A percentile compares a stretch with the other conserved stretches of the same genome.
Evolutionary conservation across 2,329 filamentous ascomycete species (phyloP).

Genomic region (Fusarium sp.): DNA sequence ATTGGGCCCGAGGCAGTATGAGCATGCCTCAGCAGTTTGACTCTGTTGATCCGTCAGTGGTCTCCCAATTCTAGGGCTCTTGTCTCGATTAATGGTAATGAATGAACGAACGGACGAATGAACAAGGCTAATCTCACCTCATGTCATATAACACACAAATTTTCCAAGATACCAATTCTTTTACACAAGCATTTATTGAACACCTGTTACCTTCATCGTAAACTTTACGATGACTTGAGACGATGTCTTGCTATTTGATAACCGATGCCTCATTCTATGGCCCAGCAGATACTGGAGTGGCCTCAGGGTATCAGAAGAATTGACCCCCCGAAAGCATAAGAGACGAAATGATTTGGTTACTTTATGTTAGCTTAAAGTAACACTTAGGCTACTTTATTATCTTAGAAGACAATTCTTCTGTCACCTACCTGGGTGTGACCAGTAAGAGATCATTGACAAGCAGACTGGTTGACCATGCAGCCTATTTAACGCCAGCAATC

Average conservation of each 20-base stretch:
- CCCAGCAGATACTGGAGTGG: not conserved
- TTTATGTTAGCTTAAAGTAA: too few species aligned
- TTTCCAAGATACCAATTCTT: not conserved
- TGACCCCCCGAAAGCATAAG: too few species aligned
- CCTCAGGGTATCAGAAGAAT: too few species aligned
- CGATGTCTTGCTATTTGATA: not conserved
- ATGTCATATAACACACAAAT: not conserved
- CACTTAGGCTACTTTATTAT: too few species aligned
- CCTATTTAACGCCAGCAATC: too few species aligned
- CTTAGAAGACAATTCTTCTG: too few species aligned
- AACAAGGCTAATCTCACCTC: slow-evolving; percentile 12
- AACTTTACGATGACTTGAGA: not conserved
- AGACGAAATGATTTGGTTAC: too few species aligned
- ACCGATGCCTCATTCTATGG: not conserved
- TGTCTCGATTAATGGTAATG: not conserved
- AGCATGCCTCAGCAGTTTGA: slow-evolving; percentile 27
- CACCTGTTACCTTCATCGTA: not conserved
- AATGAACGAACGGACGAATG: not conserved
- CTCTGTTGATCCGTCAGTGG: slow-evolving; percentile 30
- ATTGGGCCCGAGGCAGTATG: slow-evolving; percentile 25
- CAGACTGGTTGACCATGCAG: not conserved
- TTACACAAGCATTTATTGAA: not conserved
- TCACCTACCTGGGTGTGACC: too few species aligned
- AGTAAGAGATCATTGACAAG: not conserved
- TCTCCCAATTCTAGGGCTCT: slow-evolving; percentile 24